phyloP scores from a whole-genome alignment of 2,329 filamentous ascomycete genomes.

The Trichoderma guizhouense region DNA sequence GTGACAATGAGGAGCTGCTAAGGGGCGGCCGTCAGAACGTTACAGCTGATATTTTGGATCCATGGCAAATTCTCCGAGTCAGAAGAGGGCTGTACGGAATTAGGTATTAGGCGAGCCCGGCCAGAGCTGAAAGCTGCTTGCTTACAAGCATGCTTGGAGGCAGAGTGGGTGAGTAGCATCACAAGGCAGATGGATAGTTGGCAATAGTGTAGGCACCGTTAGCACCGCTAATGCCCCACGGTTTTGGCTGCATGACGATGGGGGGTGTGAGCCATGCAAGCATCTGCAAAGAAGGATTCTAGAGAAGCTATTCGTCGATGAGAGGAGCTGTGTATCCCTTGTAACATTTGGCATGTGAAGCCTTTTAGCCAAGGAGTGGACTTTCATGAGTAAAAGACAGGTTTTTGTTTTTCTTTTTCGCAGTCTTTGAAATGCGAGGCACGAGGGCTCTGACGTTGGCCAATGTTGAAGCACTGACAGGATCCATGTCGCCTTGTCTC shows the following conservation, averaged over 20 bases:
- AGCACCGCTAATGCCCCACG: not conserved
- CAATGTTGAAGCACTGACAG: not conserved
- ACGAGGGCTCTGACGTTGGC: not conserved
- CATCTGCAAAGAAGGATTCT: not conserved
- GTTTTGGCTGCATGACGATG: not conserved
- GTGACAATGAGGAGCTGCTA: not conserved
- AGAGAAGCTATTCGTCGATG: not conserved
- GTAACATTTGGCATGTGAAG: not conserved
- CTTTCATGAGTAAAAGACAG: not conserved
- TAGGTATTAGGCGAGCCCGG: not conserved
- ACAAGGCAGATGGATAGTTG: not conserved
- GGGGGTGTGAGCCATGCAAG: not conserved
- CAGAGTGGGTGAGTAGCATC: not conserved
- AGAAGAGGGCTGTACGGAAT: not conserved
- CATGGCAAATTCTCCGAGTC: not conserved
- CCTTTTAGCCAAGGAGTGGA: not conserved
- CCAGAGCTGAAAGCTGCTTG: not conserved
- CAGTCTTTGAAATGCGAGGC: not conserved
- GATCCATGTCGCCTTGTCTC: not conserved
- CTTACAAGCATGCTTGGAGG: not conserved
- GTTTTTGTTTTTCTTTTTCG: not conserved
- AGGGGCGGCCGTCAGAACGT: not conserved
- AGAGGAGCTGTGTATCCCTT: not conserved
- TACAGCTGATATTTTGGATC: not conserved
- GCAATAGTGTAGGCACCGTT: not conserved